Evolutionary conservation across 2,329 filamentous ascomycete species (phyloP), one percentile per base, ranked within the genome.

Genomic region (Spiromastix sp.): DNA sequence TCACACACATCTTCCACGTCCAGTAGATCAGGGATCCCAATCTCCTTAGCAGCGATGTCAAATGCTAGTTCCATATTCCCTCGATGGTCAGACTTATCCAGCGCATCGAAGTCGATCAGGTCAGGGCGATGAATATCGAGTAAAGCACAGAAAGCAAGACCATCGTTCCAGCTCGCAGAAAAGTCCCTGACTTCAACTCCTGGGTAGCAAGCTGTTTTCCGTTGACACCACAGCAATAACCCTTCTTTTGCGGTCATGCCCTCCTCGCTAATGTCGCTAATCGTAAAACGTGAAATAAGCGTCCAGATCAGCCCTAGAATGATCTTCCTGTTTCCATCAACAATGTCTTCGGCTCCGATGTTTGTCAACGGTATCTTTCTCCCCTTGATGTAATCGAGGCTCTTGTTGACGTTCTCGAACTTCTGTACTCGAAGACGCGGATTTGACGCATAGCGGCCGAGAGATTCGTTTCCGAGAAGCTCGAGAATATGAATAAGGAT

Each of bases 1-100:
- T 98, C 91, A 58, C 85, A 94, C 13, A 98, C 91, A 66, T 98
- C 91, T 61, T 98, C 91, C 10, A 96, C 91, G 58, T 98, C 91
- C 40, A 98, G 73, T 56, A 98, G 70, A 51, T 89, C 85, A 11
- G 91, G 91, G 40, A 98, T 98, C 32, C 91, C 91, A 52, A 98
- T 96, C 64, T 96, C 91, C 56, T 89, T 85, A 49, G 83, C 78
- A 6, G 91, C 91, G 51, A 98, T 89, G 54, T 96, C 89, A 57
- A 98, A 98, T 16, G 91, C 91, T 45, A 96, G 66, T 61, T 95
- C 84, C 89, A 96, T 98, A 66, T 98, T 98, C 28, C 87, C 89
- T 40, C 79, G 77, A 63, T 94, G 91, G 57, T 98, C 89, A 21
- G 69, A 77, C 70, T 96, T 96, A 66, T 98, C 89, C 45, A 98